Base-by-base conservation (phyloP, 163 green algal genomes). In the Scenedesmus sp. region DNA sequence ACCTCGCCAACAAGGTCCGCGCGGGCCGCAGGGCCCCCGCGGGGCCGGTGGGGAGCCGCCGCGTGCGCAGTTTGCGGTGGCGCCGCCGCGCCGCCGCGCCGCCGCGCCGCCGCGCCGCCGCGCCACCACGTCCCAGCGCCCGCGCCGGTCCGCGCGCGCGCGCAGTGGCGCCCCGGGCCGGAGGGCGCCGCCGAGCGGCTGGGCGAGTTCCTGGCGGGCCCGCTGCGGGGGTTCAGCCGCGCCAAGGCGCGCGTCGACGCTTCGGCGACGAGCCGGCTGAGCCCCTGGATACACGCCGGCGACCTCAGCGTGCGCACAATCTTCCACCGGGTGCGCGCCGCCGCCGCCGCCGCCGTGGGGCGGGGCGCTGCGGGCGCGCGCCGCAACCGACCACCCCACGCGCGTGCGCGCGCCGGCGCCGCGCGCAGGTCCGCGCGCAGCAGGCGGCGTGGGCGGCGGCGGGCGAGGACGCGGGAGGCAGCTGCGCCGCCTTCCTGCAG, bases 201-300 rank as follows among this genome's bases (percentile, higher is more conserved):
- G 75, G 80, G 90, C 24, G 62, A 76, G 2, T 97, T 97, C 81
- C 44, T 94, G 34, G 5, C 22, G 33, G 47, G 84, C 4, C 79
- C 87, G 29, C 87, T 96, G 76, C 22, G 26, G 3, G 1, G n/a
- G 3, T 96, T 95, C 75, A 84, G 86, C 53, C 51, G 78, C 15
- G 75, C 94, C 82, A 86, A 92, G 31, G 87, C 87, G 28, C 93
- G 95, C 71, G 91, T 94, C 2, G 91, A 97, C 70, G 70, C 87
- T 9, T 86, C 87, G n/a, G 89, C 76, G 71, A 97, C 92, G 42
- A 94, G 85, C 20, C 83, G 89, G 50, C 88, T 98, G 15, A 97
- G 91, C 20, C 94, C 94, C 20, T 93, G 97, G 90, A 86, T 98
- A 18, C 94, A 98, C 84, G 92, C 89, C 53, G 94, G 94, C 26